Percentiles rank a stretch among this genome's conserved stretches.
Conservation (phyloP, 2,329 filamentous ascomycete species). For the Zelopaecilomyces penicillatus region DNA sequence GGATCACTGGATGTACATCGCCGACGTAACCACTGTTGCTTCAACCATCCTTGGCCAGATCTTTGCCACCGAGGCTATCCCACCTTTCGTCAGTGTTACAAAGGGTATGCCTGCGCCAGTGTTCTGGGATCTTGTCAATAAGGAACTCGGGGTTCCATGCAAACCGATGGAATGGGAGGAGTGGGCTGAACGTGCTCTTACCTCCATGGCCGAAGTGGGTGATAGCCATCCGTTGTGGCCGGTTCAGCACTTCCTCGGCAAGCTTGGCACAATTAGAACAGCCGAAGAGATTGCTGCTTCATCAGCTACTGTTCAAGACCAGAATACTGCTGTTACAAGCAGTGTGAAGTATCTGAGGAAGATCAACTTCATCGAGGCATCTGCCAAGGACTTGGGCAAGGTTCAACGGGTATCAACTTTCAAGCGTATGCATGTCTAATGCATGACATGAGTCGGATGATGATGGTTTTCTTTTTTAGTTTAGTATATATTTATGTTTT, state of each 20-base stretch:
- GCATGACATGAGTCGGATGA: too few species aligned
- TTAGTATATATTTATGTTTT: too few species aligned
- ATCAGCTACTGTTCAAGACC: not conserved
- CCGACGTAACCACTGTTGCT: constrained; percentile 12
- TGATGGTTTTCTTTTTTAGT: not conserved
- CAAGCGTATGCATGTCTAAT: constrained; percentile 1
- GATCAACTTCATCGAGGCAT: constrained; percentile 30
- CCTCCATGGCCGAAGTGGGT: constrained; percentile 6
- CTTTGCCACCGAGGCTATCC: not conserved
- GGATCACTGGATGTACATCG: constrained; percentile 11
- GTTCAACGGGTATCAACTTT: constrained; percentile 1
- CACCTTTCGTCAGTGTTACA: constrained; percentile 7
- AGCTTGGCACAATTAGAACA: constrained; percentile 5
- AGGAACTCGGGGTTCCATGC: constrained; percentile 9
- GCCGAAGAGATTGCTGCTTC: not conserved
- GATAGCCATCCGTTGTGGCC: constrained; percentile 17
- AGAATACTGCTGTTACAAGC: constrained; percentile 3
- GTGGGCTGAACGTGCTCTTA: constrained; percentile 9
- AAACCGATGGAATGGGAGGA: constrained; percentile 8
- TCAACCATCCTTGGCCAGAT: constrained; percentile 7
- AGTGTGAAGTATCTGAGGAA: constrained; percentile 9
- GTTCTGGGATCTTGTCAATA: constrained; percentile 14
- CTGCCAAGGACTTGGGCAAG: constrained; percentile 1
- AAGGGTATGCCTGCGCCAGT: constrained; percentile 10
- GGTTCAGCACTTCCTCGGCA: constrained; percentile 16